Conservation (phyloP, 148 eudicot genomes). For the Cornus kousa region DNA sequence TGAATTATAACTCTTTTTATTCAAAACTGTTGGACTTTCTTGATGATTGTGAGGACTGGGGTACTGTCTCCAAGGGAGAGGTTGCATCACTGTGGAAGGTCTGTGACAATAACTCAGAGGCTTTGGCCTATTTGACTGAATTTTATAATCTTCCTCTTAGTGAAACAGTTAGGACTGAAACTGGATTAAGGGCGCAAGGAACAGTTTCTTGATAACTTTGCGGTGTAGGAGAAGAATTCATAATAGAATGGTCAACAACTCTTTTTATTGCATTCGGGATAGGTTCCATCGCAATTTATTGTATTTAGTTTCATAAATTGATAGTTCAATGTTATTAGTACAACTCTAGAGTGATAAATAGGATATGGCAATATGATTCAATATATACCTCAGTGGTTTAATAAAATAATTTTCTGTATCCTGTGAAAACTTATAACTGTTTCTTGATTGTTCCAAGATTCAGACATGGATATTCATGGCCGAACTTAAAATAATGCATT, state of each 20-base stretch:
- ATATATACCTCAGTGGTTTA: background rate
- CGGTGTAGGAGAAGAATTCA: background rate
- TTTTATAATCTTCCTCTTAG: slow-evolving; percentile 50
- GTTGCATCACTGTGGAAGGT: slow-evolving; percentile 77
- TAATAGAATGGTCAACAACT: background rate
- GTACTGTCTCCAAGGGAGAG: slow-evolving; percentile 69
- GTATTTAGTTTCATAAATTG: background rate
- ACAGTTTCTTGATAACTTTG: slow-evolving; percentile 3
- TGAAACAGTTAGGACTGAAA: background rate
- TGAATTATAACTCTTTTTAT: slow-evolving; percentile 83
- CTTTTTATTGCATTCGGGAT: background rate
- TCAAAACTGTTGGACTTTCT: slow-evolving; percentile 77
- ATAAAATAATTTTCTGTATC: background rate
- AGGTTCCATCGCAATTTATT: background rate
- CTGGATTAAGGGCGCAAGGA: background rate
- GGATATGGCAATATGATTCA: background rate
- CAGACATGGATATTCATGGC: too few species aligned
- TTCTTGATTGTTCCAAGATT: too few species aligned
- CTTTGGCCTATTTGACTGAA: slow-evolving; percentile 55
- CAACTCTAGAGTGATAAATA: background rate
- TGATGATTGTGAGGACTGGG: slow-evolving; percentile 65
- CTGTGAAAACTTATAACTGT: too few species aligned
- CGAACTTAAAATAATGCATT: too few species aligned
- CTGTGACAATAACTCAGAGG: slow-evolving; percentile 65
- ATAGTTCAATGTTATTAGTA: too few species aligned